Conservation (phyloP, 2,329 filamentous ascomycete species). For the Pseudogymnoascus sp. region DNA sequence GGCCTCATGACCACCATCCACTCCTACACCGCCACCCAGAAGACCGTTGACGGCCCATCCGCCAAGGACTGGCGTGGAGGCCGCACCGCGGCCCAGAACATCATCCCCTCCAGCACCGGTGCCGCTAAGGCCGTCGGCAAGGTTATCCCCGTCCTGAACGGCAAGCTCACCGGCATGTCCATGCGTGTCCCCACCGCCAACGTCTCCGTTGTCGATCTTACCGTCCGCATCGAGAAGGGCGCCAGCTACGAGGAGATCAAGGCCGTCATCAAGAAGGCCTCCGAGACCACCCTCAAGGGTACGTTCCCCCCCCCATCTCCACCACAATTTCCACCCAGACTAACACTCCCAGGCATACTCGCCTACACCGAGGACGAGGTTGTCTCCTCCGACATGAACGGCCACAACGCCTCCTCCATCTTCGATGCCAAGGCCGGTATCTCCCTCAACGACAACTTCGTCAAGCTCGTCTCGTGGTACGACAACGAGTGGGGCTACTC, state of each 20-base stretch:
- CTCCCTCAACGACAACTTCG: conserved; percentile 94
- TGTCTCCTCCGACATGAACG: conserved; percentile 89
- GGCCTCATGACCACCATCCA: conserved; percentile 99
- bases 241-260: conserved; percentile 91
- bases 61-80: conserved; percentile 99
- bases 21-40: conserved; percentile 99
- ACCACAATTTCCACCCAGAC: conserved; percentile 12
- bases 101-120: conserved; percentile 98
- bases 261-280: conserved; percentile 76
- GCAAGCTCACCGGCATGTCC: conserved; percentile 99
- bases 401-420: conserved; percentile 90
- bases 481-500: conserved; percentile 99
- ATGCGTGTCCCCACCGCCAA: conserved; percentile 99
- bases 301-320: conserved; percentile 29
- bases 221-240: conserved; percentile 84
- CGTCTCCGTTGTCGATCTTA: conserved; percentile 98
- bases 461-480: conserved; percentile 98
- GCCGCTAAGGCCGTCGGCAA: conserved; percentile 99
- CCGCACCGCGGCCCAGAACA: conserved; percentile 98
- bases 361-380: conserved; percentile 95
- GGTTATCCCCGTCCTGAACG: conserved; percentile 95
- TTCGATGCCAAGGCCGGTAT: conserved; percentile 99
- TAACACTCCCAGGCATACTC: conserved; percentile 56
- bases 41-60: conserved; percentile 97
- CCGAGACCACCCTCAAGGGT: conserved; percentile 81